Evolutionary conservation across 371 early-diverging fungal genomes (phyloP).

Genomic region (Blakeslea trispora): DNA sequence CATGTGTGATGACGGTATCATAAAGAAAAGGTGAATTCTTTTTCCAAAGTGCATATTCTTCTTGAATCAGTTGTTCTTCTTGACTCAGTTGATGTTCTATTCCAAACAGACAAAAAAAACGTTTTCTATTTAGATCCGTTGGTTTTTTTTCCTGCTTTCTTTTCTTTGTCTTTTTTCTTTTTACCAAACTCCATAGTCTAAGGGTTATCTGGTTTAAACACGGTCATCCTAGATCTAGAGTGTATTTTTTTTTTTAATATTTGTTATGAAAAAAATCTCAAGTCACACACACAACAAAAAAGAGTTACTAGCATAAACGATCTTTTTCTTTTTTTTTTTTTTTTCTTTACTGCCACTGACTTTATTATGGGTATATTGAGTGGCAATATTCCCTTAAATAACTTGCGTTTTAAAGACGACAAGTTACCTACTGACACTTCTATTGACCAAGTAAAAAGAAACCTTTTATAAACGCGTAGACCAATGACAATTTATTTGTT

Average conservation of each 20-base stretch:
- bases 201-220: no score
- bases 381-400: slow-evolving; percentile 24
- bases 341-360: slow-evolving; percentile 13
- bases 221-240: no score
- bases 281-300: slow-evolving; percentile 18
- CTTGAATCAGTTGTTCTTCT: slow-evolving; percentile 83
- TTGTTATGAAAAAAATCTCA: not conserved
- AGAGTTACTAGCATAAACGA: no score
- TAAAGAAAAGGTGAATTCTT: slow-evolving; percentile 99
- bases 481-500: no score
- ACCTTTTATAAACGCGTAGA: not conserved
- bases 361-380: slow-evolving; percentile 38
- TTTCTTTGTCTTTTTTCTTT: no score
- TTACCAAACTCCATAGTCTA: no score
- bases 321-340: slow-evolving; percentile 3
- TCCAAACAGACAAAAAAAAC: no score
- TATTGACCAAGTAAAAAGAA: slow-evolving; percentile 47
- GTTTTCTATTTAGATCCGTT: no score
- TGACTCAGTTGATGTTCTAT: not conserved
- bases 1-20: slow-evolving; percentile 97
- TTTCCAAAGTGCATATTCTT: slow-evolving; percentile 98
- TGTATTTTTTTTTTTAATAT: not conserved
- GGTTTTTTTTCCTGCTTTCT: no score
- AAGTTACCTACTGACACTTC: slow-evolving; percentile 54
- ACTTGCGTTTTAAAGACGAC: slow-evolving; percentile 47